A percentile compares a stretch with the other conserved stretches of the same genome.
phyloP scores from a whole-genome alignment of 352 stramenopile species.

The Pythium graminicola region DNA sequence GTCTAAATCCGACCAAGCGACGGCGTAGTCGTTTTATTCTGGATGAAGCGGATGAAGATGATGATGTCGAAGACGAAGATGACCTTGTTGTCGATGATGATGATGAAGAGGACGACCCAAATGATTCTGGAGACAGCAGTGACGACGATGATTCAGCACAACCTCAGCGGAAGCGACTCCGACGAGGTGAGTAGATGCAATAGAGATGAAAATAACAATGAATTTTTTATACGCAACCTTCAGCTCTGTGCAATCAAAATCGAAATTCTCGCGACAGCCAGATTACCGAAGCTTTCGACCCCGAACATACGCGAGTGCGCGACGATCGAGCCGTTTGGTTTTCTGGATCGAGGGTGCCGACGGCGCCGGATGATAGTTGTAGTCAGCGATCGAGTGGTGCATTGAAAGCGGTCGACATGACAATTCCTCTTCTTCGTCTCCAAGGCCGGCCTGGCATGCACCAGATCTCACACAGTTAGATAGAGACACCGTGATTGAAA shows the following conservation, averaged over 20 bases:
- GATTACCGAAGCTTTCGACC: slow-evolving; percentile 59
- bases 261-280: no score
- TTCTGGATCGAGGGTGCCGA: slow-evolving; percentile 70
- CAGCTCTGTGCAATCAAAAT: no score
- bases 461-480: no score
- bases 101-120: slow-evolving; percentile 28
- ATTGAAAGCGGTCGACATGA: slow-evolving; percentile 45
- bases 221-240: no score
- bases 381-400: slow-evolving; percentile 72
- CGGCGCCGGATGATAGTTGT: slow-evolving; percentile 56
- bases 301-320: slow-evolving; percentile 64
- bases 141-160: slow-evolving; percentile 1
- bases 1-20: slow-evolving; percentile 17
- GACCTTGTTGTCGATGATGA: slow-evolving; percentile 24
- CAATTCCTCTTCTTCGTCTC: slow-evolving; percentile 56
- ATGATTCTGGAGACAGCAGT: slow-evolving; percentile 17
- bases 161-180: slow-evolving; percentile 16
- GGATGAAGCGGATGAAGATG: slow-evolving; percentile 69
- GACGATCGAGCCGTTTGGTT: slow-evolving; percentile 69
- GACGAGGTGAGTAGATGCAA: no score
- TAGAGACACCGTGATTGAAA: no score
- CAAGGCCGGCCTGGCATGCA: slow-evolving; percentile 50
- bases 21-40: slow-evolving; percentile 63
- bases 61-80: slow-evolving; percentile 43
- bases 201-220: no score